phyloP scores from a whole-genome alignment of 2,329 filamentous ascomycete species.

The Pestalotiopsis sp. region DNA sequence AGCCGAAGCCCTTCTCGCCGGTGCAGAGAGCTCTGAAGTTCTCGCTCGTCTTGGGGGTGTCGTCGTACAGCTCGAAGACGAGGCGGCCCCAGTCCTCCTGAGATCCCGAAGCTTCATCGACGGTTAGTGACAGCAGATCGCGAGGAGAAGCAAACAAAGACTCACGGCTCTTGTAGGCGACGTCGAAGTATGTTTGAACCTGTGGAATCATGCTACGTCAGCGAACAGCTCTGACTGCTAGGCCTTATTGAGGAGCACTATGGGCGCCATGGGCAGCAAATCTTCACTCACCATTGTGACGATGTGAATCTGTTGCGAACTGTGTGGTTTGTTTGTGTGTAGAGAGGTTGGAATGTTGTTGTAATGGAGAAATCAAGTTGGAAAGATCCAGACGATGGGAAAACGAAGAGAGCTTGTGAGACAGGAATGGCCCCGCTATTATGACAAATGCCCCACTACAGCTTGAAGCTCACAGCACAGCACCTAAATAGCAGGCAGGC shows the following conservation, averaged over 20 bases:
- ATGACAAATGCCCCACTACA: neutral
- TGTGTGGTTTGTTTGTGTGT: neutral
- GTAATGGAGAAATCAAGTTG: neutral
- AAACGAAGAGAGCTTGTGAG: neutral
- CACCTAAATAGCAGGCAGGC: no score
- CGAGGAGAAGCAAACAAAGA: neutral
- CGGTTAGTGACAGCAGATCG: neutral
- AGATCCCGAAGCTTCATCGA: neutral
- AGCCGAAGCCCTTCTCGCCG: conserved; percentile 79
- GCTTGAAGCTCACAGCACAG: neutral
- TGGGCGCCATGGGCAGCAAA: neutral
- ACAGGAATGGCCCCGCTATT: neutral
- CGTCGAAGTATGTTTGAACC: neutral
- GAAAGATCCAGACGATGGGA: neutral
- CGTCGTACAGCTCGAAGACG: conserved; percentile 85
- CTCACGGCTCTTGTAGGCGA: neutral
- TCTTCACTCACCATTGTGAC: neutral
- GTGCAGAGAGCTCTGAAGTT: conserved; percentile 89
- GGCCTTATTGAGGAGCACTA: neutral
- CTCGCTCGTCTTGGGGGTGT: conserved; percentile 83
- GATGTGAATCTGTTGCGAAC: neutral
- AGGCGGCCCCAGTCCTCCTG: conserved; percentile 44
- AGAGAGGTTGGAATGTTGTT: neutral
- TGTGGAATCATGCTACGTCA: neutral
- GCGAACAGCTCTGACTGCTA: neutral